phyloP scores from a whole-genome alignment of 2,329 filamentous ascomycete genomes.

The Thielaviopsis punctulata region DNA sequence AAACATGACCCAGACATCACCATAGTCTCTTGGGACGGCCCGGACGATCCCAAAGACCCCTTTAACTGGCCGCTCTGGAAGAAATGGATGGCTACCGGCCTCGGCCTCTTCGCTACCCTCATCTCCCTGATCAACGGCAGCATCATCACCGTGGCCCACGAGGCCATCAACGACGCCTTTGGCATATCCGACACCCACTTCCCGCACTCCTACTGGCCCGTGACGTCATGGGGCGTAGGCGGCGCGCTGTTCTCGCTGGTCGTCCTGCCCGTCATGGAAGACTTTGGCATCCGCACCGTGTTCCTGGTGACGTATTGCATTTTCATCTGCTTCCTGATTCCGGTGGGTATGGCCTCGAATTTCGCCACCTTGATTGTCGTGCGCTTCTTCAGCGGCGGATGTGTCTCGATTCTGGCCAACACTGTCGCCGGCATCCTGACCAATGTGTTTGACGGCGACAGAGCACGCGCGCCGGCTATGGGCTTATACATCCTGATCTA shows the following conservation, averaged over 20 bases:
- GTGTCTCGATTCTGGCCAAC: constrained; percentile 16
- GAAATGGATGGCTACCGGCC: constrained; percentile 20
- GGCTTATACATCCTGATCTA: constrained; percentile 14
- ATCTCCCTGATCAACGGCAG: constrained; percentile 11
- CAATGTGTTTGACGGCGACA: constrained; percentile 17
- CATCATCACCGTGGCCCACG: constrained; percentile 11
- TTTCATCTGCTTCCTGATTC: constrained; percentile 14
- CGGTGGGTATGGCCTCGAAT: constrained; percentile 6
- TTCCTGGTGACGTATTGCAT: constrained; percentile 16
- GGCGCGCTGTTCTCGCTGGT: constrained; percentile 24
- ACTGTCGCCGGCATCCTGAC: constrained; percentile 16
- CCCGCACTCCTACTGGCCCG: constrained; percentile 11
- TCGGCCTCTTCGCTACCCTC: constrained; percentile 20
- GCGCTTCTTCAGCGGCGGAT: constrained; percentile 18
- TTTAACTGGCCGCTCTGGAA: constrained; percentile 46
- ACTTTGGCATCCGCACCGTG: constrained; percentile 17
- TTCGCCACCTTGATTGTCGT: constrained; percentile 12
- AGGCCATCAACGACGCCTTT: constrained; percentile 14
- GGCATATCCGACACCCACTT: constrained; percentile 12
- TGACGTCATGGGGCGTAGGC: constrained; percentile 18
- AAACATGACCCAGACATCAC: constrained; percentile 5
- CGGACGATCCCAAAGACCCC: constrained; percentile 45
- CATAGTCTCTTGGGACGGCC: constrained; percentile 40
- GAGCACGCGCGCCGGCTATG: constrained; percentile 16
- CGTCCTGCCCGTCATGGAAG: constrained; percentile 25